phyloP scores from a whole-genome alignment of 176 grass and related monocot genomes.

The Elymus sibiricus region DNA sequence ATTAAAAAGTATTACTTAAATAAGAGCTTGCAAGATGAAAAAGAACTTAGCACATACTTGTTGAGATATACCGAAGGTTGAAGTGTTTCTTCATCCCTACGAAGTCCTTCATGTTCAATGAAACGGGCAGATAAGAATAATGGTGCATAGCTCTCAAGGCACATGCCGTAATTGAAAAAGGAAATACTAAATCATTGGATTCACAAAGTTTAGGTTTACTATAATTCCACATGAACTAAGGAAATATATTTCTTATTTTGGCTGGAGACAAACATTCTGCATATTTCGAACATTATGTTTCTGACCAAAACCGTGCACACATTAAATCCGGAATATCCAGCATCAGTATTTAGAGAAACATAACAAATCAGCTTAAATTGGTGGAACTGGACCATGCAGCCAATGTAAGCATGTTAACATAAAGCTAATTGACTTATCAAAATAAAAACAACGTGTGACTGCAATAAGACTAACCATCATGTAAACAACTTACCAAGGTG shows the following conservation, averaged over 20 bases:
- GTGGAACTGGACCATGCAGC: neutral
- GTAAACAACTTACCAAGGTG: slow-evolving; percentile 71
- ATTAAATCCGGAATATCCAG: neutral
- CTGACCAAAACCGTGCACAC: neutral
- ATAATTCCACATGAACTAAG: neutral
- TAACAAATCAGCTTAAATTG: slow-evolving; percentile 3
- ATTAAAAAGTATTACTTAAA: slow-evolving; percentile 4
- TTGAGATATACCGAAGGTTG: slow-evolving; percentile 91
- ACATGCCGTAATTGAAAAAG: neutral
- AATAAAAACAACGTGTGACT: neutral
- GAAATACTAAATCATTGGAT: neutral
- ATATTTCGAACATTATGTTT: neutral
- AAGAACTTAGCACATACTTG: slow-evolving; percentile 65
- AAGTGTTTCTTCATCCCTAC: slow-evolving; percentile 93
- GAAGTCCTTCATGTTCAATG: slow-evolving; percentile 65
- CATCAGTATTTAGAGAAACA: neutral
- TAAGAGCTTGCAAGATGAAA: slow-evolving; percentile 4
- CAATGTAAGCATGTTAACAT: slow-evolving; percentile 13
- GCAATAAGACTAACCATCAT: neutral
- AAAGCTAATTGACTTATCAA: slow-evolving; percentile 1
- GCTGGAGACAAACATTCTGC: neutral
- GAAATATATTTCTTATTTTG: slow-evolving; percentile 1
- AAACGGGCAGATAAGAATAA: slow-evolving; percentile 41
- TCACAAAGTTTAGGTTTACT: neutral
- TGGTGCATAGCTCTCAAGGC: neutral